Percentiles rank a stretch among this genome's conserved stretches.
phyloP scores from a whole-genome alignment of 345 rosid species.

The Eucalyptus guilfoylei region DNA sequence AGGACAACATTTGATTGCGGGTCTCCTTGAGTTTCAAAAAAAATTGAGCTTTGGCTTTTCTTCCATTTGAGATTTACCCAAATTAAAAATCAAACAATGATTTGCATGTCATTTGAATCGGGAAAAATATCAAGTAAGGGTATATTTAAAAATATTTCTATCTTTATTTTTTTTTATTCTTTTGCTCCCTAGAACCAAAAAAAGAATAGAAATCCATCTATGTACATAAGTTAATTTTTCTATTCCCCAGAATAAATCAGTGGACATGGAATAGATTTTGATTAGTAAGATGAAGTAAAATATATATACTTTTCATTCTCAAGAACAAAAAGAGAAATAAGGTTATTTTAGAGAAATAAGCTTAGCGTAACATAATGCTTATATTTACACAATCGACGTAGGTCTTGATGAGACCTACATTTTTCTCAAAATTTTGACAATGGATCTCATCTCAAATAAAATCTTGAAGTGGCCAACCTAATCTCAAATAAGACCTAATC shows the following conservation, averaged over 20 bases:
- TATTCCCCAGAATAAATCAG: rapidly evolving
- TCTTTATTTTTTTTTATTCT: too few relatives aligned
- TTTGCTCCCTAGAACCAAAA: too few relatives aligned
- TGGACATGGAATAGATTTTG: too few relatives aligned
- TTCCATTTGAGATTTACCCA: not conserved
- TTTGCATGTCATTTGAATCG: not conserved
- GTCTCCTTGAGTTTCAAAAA: not conserved
- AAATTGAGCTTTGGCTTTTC: not conserved
- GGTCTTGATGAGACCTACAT: rapidly evolving
- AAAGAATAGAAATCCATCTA: rapidly evolving
- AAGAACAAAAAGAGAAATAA: too few relatives aligned
- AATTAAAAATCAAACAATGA: not conserved
- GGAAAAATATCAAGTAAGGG: not conserved
- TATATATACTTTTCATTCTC: too few relatives aligned
- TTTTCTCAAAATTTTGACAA: not conserved
- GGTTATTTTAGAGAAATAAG: too few relatives aligned
- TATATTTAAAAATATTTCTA: too few relatives aligned
- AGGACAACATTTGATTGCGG: not conserved
- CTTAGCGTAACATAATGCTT: too few relatives aligned
- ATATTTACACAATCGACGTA: too few relatives aligned
- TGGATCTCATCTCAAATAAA: not conserved
- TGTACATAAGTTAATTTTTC: too few relatives aligned
- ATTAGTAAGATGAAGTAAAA: too few relatives aligned
- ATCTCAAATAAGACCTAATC: too few relatives aligned
- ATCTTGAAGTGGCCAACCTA: not conserved